These are phyloP conservation scores for Aciculoconidium aculeatum DNA, from an alignment of 805 yeast species.

Conservation along the genomic window DNA sequence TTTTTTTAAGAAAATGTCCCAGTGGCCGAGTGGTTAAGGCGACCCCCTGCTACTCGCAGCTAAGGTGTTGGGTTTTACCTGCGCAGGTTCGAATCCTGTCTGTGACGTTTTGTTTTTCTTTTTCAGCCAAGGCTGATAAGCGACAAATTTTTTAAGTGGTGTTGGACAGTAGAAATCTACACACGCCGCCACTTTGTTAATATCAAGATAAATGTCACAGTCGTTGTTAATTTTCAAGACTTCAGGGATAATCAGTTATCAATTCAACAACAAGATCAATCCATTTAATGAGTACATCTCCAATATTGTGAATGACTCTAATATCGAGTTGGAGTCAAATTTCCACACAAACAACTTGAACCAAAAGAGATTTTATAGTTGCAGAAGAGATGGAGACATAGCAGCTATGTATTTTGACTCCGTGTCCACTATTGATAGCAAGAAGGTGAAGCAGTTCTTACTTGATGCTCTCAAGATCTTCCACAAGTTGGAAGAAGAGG, in stretches of 20 bases:
- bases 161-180: conserved; percentile 2
- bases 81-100: conserved; percentile 53
- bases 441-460: conserved; percentile 28
- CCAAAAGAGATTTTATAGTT: conserved; percentile 32
- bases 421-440: conserved; percentile 35
- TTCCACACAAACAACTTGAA: conserved; percentile 26
- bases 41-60: conserved; percentile 21
- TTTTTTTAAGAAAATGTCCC: conserved; percentile 11
- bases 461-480: conserved; percentile 29
- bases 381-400: conserved; percentile 20
- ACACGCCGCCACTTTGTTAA: too few relatives aligned
- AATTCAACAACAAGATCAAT: conserved; percentile 26
- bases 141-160: neutral
- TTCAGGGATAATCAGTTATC: conserved; percentile 33
- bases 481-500: conserved; percentile 15
- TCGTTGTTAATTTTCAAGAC: conserved; percentile 31
- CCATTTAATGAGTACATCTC: conserved; percentile 37
- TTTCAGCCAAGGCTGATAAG: neutral
- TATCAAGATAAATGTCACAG: too few relatives aligned
- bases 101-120: conserved; percentile 33
- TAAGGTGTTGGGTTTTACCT: conserved; percentile 31
- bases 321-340: conserved; percentile 25
- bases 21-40: conserved; percentile 36
- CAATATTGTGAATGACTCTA: conserved; percentile 30
- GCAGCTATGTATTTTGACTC: conserved; percentile 35